These are phyloP conservation scores for Coniosporium apollinis DNA, from an alignment of 495 filamentous ascomycete species.

Conservation along the genomic window DNA sequence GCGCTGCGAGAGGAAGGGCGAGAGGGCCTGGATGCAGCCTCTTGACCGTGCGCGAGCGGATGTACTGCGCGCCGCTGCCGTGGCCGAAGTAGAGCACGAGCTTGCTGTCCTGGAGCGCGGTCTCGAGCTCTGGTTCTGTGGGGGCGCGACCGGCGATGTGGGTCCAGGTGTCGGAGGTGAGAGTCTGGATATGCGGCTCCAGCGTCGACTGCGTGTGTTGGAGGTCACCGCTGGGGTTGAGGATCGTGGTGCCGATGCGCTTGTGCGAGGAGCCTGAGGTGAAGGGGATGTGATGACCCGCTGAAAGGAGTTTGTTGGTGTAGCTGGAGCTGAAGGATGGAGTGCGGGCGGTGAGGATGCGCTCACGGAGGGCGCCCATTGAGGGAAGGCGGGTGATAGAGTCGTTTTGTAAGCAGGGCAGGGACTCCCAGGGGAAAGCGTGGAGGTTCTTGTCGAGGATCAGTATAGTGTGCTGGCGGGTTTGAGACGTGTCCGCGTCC, in stretches of 20 bases:
- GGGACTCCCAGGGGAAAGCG: constrained; percentile 85
- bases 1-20: too few species aligned
- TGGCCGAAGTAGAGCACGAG: constrained; percentile 90
- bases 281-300: too few species aligned
- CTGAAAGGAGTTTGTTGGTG: constrained; percentile 40
- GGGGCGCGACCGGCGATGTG: constrained; percentile 50
- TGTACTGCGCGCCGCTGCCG: constrained; percentile 88
- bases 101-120: constrained; percentile 38
- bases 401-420: constrained; percentile 66
- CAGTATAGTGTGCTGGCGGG: constrained; percentile 56
- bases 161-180: constrained; percentile 38
- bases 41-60: constrained; percentile 61
- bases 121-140: constrained; percentile 57
- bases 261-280: constrained; percentile 49
- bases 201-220: constrained; percentile 63
- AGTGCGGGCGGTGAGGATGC: constrained; percentile 29
- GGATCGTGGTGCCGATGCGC: too few species aligned
- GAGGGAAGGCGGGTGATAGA: constrained; percentile 75
- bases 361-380: constrained; percentile 57
- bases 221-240: constrained; percentile 76
- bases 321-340: constrained; percentile 7
- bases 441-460: constrained; percentile 88
- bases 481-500: constrained; percentile 19
- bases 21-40: too few species aligned
- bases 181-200: constrained; percentile 36